These are phyloP conservation scores for Dissophora globulifera DNA, from an alignment of 192 early-diverging fungal genomes.

Conservation along the genomic window DNA sequence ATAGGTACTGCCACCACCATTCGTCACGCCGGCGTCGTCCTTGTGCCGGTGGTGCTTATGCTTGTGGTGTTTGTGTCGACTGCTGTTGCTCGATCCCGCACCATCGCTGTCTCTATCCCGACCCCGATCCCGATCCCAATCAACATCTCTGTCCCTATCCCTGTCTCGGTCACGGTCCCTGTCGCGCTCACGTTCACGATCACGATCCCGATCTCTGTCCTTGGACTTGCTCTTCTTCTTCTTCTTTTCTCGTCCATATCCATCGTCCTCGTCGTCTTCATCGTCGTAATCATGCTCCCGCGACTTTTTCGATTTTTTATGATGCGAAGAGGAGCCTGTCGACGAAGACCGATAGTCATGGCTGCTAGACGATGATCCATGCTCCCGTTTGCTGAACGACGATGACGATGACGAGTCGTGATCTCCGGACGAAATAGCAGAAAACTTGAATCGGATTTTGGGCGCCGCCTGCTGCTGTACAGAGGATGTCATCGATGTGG, in stretches of 20 bases:
- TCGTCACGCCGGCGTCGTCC: constrained; percentile 21
- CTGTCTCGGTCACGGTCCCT: constrained; percentile 12
- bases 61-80: constrained; percentile 33
- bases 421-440: constrained; percentile 19
- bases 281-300: constrained; percentile 37
- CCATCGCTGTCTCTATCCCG: constrained; percentile 10
- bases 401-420: constrained; percentile 3
- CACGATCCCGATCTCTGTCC: constrained; percentile 35
- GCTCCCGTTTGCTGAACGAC: constrained; percentile 21
- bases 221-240: constrained; percentile 52
- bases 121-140: constrained; percentile 21
- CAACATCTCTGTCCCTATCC: constrained; percentile 18
- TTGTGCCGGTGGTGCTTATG: constrained; percentile 37
- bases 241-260: constrained; percentile 26
- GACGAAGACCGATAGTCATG: constrained; percentile 38
- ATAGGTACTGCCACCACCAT: too few relatives aligned
- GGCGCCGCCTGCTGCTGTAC: constrained; percentile 24
- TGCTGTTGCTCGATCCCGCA: constrained; percentile 8
- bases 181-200: constrained; percentile 35
- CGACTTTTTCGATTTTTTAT: constrained; percentile 43
- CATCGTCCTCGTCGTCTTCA: constrained; percentile 26
- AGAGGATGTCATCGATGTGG: constrained; percentile 20
- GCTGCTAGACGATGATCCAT: constrained; percentile 18
- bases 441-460: constrained; percentile 53
- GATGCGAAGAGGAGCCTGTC: constrained; percentile 29